Percentiles rank a stretch among this genome's conserved stretches.
Conservation (phyloP, 1,284 basidiomycete genomes). For the Pseudozyma thailandica region DNA sequence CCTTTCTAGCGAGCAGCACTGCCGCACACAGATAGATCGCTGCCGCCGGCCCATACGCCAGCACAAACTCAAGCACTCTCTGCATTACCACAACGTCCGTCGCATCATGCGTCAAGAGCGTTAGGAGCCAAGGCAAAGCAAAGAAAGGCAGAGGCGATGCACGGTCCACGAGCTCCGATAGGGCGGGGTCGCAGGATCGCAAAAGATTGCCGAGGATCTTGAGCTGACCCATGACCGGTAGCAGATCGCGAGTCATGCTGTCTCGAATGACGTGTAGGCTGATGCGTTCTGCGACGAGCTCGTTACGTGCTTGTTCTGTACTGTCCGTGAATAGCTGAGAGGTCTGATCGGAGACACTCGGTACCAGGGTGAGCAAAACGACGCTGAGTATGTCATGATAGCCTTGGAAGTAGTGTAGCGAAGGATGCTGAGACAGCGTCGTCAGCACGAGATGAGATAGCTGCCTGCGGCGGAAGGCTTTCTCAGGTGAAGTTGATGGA, state of each 20-base stretch:
- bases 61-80: constrained; percentile 86
- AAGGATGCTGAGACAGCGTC: constrained; percentile 78
- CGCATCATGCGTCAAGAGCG: constrained; percentile 89
- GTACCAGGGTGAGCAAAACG: constrained; percentile 76
- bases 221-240: constrained; percentile 84
- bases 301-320: constrained; percentile 11
- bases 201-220: constrained; percentile 78
- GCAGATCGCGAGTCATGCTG: constrained; percentile 84
- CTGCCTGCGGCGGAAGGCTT: constrained; percentile 36
- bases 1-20: constrained; percentile 66
- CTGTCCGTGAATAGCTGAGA: constrained; percentile 1
- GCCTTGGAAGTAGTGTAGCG: constrained; percentile 83
- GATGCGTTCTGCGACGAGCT: constrained; percentile 72
- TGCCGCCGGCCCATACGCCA: constrained; percentile 81
- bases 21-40: constrained; percentile 84
- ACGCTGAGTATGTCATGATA: constrained; percentile 93
- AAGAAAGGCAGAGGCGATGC: constrained; percentile 81
- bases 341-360: background rate
- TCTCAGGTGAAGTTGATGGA: background rate
- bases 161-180: constrained; percentile 76
- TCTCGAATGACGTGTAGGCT: constrained; percentile 85
- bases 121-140: constrained; percentile 87
- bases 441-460: constrained; percentile 70
- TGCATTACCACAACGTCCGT: constrained; percentile 75
- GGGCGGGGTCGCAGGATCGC: constrained; percentile 77